Evolutionary conservation across 139 green algal species (phyloP).

Genomic region (Chara braunii): DNA sequence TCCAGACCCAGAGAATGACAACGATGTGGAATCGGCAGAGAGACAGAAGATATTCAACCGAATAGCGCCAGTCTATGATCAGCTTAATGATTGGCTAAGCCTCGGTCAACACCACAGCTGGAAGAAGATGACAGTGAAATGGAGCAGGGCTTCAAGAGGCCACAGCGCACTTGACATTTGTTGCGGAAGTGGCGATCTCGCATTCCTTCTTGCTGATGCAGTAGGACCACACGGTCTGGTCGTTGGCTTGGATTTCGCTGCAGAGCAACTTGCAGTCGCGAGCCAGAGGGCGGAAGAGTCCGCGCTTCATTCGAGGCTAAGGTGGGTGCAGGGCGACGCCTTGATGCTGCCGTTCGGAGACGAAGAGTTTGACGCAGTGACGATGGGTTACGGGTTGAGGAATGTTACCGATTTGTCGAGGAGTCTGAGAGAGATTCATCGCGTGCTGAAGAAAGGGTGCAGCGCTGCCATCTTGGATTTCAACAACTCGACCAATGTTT

Average conservation of each 20-base stretch:
- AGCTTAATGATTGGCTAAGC: slow-evolving; percentile 86
- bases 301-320: neutral
- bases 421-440: slow-evolving; percentile 65
- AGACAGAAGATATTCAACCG: slow-evolving; percentile 71
- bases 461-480: slow-evolving; percentile 88
- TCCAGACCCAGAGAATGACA: no score
- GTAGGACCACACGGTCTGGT: slow-evolving; percentile 66
- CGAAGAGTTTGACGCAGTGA: slow-evolving; percentile 74
- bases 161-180: slow-evolving; percentile 76
- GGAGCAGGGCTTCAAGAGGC: slow-evolving; percentile 54
- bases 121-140: slow-evolving; percentile 90
- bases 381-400: slow-evolving; percentile 92
- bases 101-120: slow-evolving; percentile 87
- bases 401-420: slow-evolving; percentile 71
- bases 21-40: slow-evolving; percentile 31
- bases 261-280: slow-evolving; percentile 73
- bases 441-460: slow-evolving; percentile 69
- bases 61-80: slow-evolving; percentile 64
- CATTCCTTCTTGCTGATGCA: slow-evolving; percentile 63
- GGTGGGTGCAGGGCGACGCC: slow-evolving; percentile 90
- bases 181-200: slow-evolving; percentile 88
- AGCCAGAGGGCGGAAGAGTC: slow-evolving; percentile 22
- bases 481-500: slow-evolving; percentile 70
- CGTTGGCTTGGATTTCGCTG: slow-evolving; percentile 85
- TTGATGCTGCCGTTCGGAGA: slow-evolving; percentile 75